Conservation (phyloP, 169 alveolate species). For the Babesia gibsoni region DNA sequence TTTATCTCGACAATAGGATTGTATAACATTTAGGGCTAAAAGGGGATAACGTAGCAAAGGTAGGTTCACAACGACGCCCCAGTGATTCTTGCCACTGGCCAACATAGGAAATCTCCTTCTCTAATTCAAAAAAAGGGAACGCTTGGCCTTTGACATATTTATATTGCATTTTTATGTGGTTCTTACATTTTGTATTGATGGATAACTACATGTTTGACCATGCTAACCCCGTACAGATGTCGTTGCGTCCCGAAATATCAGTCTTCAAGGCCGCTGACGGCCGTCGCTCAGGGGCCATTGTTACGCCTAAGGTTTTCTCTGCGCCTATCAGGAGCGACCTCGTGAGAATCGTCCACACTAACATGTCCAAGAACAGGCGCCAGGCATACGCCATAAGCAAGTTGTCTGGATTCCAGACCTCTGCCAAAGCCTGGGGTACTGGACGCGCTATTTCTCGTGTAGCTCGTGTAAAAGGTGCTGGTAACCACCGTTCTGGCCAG, state of each 20-base stretch:
- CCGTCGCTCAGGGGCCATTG: constrained; percentile 64
- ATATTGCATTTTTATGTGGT: not conserved
- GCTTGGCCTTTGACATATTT: too few relatives aligned
- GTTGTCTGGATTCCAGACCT: constrained; percentile 89
- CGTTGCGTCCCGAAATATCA: constrained; percentile 71
- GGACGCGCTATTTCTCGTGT: constrained; percentile 99
- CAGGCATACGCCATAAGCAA: constrained; percentile 94
- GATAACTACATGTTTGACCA: too few relatives aligned
- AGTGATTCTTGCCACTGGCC: constrained; percentile 13
- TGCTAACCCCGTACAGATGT: constrained; percentile 43
- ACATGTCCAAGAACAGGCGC: constrained; percentile 92
- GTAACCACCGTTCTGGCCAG: constrained; percentile 97
- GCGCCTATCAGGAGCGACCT: constrained; percentile 97
- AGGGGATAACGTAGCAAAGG: not conserved
- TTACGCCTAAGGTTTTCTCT: constrained; percentile 91
- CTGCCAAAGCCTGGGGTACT: constrained; percentile 99
- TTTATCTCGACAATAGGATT: too few relatives aligned
- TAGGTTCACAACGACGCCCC: constrained; percentile 5
- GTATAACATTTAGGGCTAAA: too few relatives aligned
- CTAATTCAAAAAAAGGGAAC: too few relatives aligned
- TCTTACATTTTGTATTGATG: not conserved
- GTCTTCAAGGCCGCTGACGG: constrained; percentile 64
- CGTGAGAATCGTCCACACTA: constrained; percentile 91
- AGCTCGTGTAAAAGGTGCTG: constrained; percentile 99
- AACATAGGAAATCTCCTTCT: not conserved